Conservation (phyloP, 2,329 filamentous ascomycete genomes). For the Simplicillium sp. region DNA sequence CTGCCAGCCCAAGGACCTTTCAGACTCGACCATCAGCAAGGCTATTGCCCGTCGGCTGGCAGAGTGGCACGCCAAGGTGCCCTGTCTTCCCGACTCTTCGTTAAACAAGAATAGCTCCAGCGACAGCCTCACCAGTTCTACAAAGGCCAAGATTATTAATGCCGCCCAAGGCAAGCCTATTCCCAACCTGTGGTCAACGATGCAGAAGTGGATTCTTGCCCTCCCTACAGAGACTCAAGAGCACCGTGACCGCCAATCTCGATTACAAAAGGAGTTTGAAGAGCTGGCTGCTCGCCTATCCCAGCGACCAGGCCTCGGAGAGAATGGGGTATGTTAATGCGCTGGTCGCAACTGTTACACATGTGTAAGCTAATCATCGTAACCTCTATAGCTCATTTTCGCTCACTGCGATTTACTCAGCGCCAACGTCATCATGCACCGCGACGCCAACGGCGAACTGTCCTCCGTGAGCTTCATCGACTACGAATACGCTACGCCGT, state of each 20-base stretch:
- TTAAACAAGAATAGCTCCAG: conserved; percentile 10
- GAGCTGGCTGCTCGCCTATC: conserved; percentile 63
- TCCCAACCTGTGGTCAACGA: conserved; percentile 90
- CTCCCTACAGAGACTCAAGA: conserved; percentile 64
- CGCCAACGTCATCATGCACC: conserved; percentile 85
- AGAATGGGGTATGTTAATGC: conserved; percentile 54
- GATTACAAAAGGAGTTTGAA: conserved; percentile 66
- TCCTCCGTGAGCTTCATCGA: conserved; percentile 75
- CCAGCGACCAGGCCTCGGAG: conserved; percentile 66
- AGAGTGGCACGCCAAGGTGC: conserved; percentile 80
- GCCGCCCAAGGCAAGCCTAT: conserved; percentile 58
- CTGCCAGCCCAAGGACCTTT: conserved; percentile 72
- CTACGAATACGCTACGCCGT: conserved; percentile 94
- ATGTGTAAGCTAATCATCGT: not conserved
- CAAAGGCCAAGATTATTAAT: conserved; percentile 33
- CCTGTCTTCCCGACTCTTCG: conserved; percentile 36
- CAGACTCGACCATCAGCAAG: conserved; percentile 64
- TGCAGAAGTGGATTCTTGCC: conserved; percentile 91
- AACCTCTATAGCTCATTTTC: conserved; percentile 61
- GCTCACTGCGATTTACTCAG: conserved; percentile 93
- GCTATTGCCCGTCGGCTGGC: conserved; percentile 78
- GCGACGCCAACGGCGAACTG: conserved; percentile 27
- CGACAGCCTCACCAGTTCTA: conserved; percentile 17
- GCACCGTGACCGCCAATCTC: conserved; percentile 56
- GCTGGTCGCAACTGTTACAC: not conserved